Evolutionary conservation across 2,329 filamentous ascomycete genomes (phyloP).

Genomic region (Penicillium corylophilum): DNA sequence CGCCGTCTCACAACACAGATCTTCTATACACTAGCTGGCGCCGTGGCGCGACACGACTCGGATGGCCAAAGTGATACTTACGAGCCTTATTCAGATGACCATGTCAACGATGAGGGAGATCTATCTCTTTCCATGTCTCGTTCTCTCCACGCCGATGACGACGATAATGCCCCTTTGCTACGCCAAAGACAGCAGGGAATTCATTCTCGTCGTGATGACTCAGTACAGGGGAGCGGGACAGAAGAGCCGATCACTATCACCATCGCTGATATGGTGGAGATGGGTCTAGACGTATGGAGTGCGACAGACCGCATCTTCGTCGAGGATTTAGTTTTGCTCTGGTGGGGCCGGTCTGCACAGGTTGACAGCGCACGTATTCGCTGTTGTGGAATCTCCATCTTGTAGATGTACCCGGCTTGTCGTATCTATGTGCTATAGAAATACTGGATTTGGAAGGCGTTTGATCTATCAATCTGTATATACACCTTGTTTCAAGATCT

Average conservation of each 20-base stretch:
- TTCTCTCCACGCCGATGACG: slow-evolving; percentile 27
- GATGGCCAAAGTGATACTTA: slow-evolving; percentile 23
- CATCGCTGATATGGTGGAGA: slow-evolving; percentile 46
- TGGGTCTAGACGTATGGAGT: slow-evolving; percentile 53
- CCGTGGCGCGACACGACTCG: slow-evolving; percentile 43
- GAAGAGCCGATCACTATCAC: slow-evolving; percentile 38
- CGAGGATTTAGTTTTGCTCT: slow-evolving; percentile 45
- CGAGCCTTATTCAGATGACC: slow-evolving; percentile 22
- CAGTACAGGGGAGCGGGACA: slow-evolving; percentile 3
- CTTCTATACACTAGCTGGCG: slow-evolving; percentile 45
- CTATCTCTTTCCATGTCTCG: slow-evolving; percentile 24
- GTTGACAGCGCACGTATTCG: slow-evolving; percentile 46
- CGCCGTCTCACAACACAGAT: slow-evolving; percentile 49
- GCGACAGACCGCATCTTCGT: slow-evolving; percentile 47
- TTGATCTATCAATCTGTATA: neutral
- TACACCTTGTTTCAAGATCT: neutral
- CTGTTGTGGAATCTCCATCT: slow-evolving; percentile 50
- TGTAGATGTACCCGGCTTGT: slow-evolving; percentile 25
- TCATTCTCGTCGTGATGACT: neutral
- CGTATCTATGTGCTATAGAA: neutral
- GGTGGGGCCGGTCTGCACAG: slow-evolving; percentile 46
- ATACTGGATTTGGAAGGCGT: neutral
- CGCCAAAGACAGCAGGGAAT: slow-evolving; percentile 15
- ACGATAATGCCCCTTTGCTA: slow-evolving; percentile 29
- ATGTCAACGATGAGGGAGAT: slow-evolving; percentile 24